A percentile compares a stretch with the other conserved stretches of the same genome.
phyloP scores from a whole-genome alignment of 352 stramenopile species.

The Phytophthora colocasiae region DNA sequence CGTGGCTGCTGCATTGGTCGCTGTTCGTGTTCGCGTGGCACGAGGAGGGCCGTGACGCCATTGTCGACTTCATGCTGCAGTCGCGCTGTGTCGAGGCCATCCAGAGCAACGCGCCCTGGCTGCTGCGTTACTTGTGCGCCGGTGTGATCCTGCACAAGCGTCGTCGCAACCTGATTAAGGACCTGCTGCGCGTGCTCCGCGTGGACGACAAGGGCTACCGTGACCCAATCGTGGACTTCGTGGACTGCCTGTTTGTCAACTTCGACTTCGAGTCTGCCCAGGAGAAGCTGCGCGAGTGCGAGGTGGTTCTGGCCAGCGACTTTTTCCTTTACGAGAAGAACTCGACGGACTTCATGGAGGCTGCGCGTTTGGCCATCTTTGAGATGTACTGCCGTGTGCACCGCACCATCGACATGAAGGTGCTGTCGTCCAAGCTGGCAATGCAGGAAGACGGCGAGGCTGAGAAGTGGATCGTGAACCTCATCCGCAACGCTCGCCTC shows the following conservation, averaged over 20 bases:
- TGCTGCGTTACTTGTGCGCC: constrained; percentile 97
- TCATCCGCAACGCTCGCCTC: constrained; percentile 97
- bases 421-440: constrained; percentile 96
- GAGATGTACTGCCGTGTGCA: constrained; percentile 99
- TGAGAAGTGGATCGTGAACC: constrained; percentile 99
- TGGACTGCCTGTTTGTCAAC: constrained; percentile 98
- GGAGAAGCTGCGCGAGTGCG: constrained; percentile 93
- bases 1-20: constrained; percentile 98
- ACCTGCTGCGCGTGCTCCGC: constrained; percentile 96
- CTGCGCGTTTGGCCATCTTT: constrained; percentile 97
- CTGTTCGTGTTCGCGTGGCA: constrained; percentile 96
- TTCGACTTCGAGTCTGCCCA: constrained; percentile 99
- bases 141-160: constrained; percentile 98
- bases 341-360: constrained; percentile 98
- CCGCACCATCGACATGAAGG: constrained; percentile 98
- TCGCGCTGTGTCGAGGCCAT: constrained; percentile 95
- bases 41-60: constrained; percentile 94
- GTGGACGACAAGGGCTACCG: constrained; percentile 86
- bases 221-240: constrained; percentile 94
- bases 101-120: constrained; percentile 98
- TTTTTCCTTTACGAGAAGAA: constrained; percentile 98
- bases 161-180: constrained; percentile 92
- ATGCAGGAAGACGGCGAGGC: constrained; percentile 96
- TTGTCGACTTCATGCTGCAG: constrained; percentile 98
- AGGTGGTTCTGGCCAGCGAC: constrained; percentile 95